Evolutionary conservation across 2,329 filamentous ascomycete genomes (phyloP), one percentile per base, ranked within the genome.

Genomic region (Penicillium sp.): DNA sequence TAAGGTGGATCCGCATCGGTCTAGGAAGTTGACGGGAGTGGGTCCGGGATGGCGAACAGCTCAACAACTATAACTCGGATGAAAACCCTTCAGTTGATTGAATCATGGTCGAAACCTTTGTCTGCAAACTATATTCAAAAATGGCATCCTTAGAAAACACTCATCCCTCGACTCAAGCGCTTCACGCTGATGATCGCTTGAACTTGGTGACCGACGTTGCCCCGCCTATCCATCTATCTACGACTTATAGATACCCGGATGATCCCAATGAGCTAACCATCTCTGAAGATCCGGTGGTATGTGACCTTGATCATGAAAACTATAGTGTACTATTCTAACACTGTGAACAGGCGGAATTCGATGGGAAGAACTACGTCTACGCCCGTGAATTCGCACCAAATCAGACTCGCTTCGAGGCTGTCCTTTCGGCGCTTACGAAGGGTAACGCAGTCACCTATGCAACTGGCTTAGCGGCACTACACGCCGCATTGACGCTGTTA

Each of bases 171-270:
- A 90, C 90, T 1, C 81, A 84, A 53, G 84, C 88, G 22, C 79
- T 96, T 61, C 92, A 96, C 70, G 90, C 89, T 58, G 91, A 96
- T 68, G 87, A 94, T 75, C 79, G 80, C 66, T 82, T 93, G 66
- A 89, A 90, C 72, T 75, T 80, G 35, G 84, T 89, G 64, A 82
- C 85, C 46, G 91, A 94, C 68, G 88, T 97, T 54, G 92, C 93
- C 7, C 92, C 93, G 50, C 86, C 92, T 5, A 82, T 97, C 69
- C 93, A 97, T 72, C 85, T 95, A 56, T 93, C 91, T 50, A 96
- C 93, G 4, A 97, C 89, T 9, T 97, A 91, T 76, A 85, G 90
- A 65, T 97, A 96, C 72, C 79, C 81, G 33, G 75, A 79, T 50
- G 82, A 96, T 68, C 89, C 91, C 1, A 81, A 87, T 2, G 70